Percentiles rank a stretch among this genome's conserved stretches.
phyloP scores from a whole-genome alignment of 1,284 basidiomycete genomes.

The Veloboletus limbatus region DNA sequence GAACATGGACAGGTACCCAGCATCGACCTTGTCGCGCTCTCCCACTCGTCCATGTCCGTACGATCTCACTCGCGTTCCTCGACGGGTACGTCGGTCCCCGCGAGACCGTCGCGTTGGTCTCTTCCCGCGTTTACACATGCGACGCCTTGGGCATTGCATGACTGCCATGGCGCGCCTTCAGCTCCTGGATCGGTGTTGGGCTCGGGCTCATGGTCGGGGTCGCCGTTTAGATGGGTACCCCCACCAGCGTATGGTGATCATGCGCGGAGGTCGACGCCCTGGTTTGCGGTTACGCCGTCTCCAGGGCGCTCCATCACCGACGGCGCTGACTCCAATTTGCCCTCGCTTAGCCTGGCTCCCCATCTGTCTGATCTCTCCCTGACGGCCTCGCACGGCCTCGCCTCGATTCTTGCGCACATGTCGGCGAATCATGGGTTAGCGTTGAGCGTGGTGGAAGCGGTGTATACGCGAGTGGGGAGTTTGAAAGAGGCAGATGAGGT shows the following conservation, averaged over 20 bases:
- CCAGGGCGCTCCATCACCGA: neutral
- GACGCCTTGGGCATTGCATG: slow-evolving; percentile 10
- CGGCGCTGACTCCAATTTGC: neutral
- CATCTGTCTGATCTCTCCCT: slow-evolving; percentile 20
- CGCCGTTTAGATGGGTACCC: slow-evolving; percentile 6
- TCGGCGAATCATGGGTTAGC: slow-evolving; percentile 26
- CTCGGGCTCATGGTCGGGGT: neutral
- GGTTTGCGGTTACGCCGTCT: slow-evolving; percentile 2
- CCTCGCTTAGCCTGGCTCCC: neutral
- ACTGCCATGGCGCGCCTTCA: too few species aligned
- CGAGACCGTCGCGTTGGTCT: slow-evolving; percentile 14
- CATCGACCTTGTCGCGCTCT: slow-evolving; percentile 22
- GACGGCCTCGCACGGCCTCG: slow-evolving; percentile 19
- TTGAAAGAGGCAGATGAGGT: slow-evolving; percentile 28
- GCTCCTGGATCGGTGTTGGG: too few species aligned
- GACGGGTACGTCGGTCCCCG: neutral
- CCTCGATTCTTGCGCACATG: slow-evolving; percentile 23
- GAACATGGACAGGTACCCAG: slow-evolving; percentile 16
- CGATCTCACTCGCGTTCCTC: slow-evolving; percentile 18
- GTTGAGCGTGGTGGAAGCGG: slow-evolving; percentile 21
- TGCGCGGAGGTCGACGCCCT: slow-evolving; percentile 1
- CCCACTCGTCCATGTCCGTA: slow-evolving; percentile 18
- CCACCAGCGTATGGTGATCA: too few species aligned
- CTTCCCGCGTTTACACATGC: slow-evolving; percentile 10
- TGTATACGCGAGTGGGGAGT: slow-evolving; percentile 22